A percentile compares a stretch with the other conserved stretches of the same genome.
Evolutionary conservation across 140 eudicot species (phyloP).

Genomic region (Flaveria floridana): DNA sequence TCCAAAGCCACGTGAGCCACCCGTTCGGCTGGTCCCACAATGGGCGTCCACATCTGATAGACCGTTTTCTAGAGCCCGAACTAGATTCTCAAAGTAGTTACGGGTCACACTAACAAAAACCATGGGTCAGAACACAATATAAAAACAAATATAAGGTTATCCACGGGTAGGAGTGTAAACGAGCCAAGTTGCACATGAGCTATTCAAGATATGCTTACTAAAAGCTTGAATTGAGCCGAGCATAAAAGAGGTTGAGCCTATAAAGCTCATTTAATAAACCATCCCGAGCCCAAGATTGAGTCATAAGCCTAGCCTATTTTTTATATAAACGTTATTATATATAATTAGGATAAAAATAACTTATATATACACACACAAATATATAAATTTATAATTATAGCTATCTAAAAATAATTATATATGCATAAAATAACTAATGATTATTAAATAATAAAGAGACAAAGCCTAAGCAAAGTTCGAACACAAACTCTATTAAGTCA

Average conservation of each 20-base stretch:
- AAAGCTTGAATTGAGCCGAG: neutral
- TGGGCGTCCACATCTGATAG: constrained; percentile 88
- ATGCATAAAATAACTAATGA: too few relatives aligned
- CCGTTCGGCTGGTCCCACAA: constrained; percentile 56
- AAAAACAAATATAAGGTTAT: neutral
- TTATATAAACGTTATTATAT: too few relatives aligned
- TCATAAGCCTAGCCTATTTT: too few relatives aligned
- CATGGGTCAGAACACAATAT: constrained; percentile 4
- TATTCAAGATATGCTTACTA: neutral
- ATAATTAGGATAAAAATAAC: too few relatives aligned
- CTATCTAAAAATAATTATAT: too few relatives aligned
- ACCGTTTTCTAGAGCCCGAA: constrained; percentile 87
- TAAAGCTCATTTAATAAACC: neutral
- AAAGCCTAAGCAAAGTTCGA: too few relatives aligned
- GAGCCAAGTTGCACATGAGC: neutral
- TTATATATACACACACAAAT: too few relatives aligned
- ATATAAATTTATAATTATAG: too few relatives aligned
- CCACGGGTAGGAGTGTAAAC: neutral
- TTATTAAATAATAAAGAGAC: too few relatives aligned
- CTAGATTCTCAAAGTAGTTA: constrained; percentile 90
- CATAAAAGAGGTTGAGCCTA: neutral
- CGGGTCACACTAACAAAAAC: constrained; percentile 47
- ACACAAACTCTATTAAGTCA: too few relatives aligned
- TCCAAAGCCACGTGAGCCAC: constrained; percentile 60
- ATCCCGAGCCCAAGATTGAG: neutral